A percentile compares a stretch with the other conserved stretches of the same genome.
Evolutionary conservation across 306 rosid genomes (phyloP).

Genomic region (Rosa chinensis): DNA sequence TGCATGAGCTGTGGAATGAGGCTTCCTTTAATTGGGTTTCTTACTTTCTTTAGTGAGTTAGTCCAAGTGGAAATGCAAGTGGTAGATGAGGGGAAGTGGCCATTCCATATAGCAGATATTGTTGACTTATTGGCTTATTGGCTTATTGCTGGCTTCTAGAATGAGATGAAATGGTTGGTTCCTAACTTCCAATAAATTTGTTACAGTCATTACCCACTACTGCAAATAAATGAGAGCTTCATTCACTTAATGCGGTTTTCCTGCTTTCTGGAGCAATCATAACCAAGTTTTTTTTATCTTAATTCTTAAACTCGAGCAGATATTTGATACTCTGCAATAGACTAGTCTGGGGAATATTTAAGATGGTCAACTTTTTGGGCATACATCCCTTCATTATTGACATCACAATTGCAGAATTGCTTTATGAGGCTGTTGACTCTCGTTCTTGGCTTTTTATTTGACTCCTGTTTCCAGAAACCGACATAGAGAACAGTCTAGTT

Average conservation of each 20-base stretch:
- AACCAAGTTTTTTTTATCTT: not conserved
- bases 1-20: not conserved
- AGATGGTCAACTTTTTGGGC: slow-evolving; percentile 7
- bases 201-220: not conserved
- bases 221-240: not conserved
- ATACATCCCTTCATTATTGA: not conserved
- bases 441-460: not conserved
- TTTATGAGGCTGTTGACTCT: not conserved
- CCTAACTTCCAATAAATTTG: not conserved
- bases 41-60: not conserved
- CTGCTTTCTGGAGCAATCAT: not conserved
- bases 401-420: not conserved
- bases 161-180: not conserved
- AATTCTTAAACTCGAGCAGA: not conserved
- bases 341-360: not conserved
- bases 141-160: not conserved
- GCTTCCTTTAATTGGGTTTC: not conserved
- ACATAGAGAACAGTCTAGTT: not conserved
- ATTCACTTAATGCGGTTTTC: not conserved
- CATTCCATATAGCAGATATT: slow-evolving; percentile 1
- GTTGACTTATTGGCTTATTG: slow-evolving; percentile 1
- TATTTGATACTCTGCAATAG: not conserved
- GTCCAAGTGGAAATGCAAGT: not conserved
- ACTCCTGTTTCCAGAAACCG: not conserved
- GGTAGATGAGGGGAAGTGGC: not conserved